Conservation (phyloP, 805 yeast species). For the Wickerhamomyces sydowiorum region DNA sequence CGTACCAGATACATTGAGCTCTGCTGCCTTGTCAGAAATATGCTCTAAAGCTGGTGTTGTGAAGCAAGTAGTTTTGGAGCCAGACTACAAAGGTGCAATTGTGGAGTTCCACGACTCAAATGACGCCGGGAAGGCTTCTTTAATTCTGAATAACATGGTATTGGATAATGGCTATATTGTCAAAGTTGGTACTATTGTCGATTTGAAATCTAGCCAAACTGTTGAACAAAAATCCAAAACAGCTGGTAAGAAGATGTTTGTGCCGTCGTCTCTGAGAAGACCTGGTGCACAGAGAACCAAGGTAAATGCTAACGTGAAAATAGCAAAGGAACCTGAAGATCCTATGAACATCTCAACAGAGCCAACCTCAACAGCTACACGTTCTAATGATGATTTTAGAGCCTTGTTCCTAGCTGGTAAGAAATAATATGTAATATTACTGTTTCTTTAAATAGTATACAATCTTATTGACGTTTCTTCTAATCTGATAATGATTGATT, state of each 20-base stretch:
- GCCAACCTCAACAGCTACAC: neutral
- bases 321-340: neutral
- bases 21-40: constrained; percentile 26
- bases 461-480: neutral
- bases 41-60: constrained; percentile 33
- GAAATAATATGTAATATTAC: neutral
- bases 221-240: neutral
- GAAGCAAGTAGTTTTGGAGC: constrained; percentile 36
- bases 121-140: constrained; percentile 46
- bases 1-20: constrained; percentile 32
- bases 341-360: neutral
- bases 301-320: neutral
- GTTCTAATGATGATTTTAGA: constrained; percentile 22
- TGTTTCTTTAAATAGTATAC: neutral
- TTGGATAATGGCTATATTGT: constrained; percentile 28
- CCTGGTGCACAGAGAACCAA: no score
- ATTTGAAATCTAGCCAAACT: constrained; percentile 16
- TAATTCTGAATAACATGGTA: constrained; percentile 35
- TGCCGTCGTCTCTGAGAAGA: constrained; percentile 10
- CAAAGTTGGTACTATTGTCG: constrained; percentile 28
- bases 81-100: constrained; percentile 42
- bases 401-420: constrained; percentile 13
- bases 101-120: constrained; percentile 37
- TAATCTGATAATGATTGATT: constrained; percentile 30
- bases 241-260: neutral